These are phyloP conservation scores for Scheffersomyces segobiensis DNA, from an alignment of 1,139 yeast genomes.

Conservation along the genomic window DNA sequence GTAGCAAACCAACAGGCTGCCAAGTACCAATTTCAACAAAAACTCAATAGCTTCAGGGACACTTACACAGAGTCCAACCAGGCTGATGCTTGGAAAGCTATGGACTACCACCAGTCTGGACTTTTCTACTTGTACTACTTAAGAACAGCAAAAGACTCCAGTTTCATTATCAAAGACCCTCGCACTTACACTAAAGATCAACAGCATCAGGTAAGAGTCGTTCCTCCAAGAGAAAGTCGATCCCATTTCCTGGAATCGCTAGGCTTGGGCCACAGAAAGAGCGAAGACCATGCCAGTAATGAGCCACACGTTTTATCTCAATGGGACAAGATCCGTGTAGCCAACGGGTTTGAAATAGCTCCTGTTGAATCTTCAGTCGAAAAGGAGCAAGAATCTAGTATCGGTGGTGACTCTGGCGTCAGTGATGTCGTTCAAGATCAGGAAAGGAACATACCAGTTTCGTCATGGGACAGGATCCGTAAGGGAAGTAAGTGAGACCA, in stretches of 20 bases:
- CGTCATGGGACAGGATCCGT: conserved; percentile 19
- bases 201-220: conserved; percentile 29
- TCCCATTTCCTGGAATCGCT: not conserved
- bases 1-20: conserved; percentile 26
- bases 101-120: conserved; percentile 39
- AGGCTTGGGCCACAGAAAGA: conserved; percentile 11
- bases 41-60: conserved; percentile 15
- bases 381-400: not conserved
- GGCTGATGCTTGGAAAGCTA: conserved; percentile 36
- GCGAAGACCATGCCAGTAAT: conserved; percentile 4
- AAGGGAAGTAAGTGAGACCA: conserved; percentile 6
- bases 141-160: conserved; percentile 35
- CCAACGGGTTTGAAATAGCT: conserved; percentile 26
- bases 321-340: conserved; percentile 35
- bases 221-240: conserved; percentile 16
- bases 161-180: conserved; percentile 39
- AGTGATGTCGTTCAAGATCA: not conserved
- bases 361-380: conserved; percentile 1
- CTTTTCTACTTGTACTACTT: conserved; percentile 38
- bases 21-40: conserved; percentile 24
- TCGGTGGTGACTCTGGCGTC: not conserved
- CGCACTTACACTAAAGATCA: conserved; percentile 25
- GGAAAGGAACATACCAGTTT: conserved; percentile 2
- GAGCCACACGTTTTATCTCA: conserved; percentile 11
- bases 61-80: conserved; percentile 15